Evolutionary conservation across 495 filamentous ascomycete species (phyloP).

Genomic region (Penicillium longicatenatum): DNA sequence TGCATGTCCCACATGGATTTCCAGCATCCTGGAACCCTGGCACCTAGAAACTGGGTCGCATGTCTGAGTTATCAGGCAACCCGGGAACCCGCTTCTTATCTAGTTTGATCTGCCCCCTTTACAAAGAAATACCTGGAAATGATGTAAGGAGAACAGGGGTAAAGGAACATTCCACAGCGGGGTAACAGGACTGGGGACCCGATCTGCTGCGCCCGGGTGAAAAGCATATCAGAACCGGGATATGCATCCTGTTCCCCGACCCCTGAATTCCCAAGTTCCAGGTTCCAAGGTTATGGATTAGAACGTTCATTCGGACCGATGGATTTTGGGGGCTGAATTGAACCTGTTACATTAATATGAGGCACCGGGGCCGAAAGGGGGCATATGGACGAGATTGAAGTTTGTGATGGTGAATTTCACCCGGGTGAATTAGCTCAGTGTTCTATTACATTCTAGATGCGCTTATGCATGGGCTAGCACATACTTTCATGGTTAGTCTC

Average conservation of each 20-base stretch:
- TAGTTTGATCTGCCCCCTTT: neutral
- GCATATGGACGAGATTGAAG: neutral
- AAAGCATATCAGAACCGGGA: neutral
- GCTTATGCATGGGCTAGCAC: neutral
- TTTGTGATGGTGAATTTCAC: slow-evolving; percentile 4
- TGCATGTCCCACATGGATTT: neutral
- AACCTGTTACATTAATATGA: neutral
- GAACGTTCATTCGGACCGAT: neutral
- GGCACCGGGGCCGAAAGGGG: neutral
- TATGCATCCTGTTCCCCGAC: neutral
- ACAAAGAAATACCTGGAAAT: neutral
- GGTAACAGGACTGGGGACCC: neutral
- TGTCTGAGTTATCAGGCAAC: neutral
- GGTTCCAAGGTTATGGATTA: neutral
- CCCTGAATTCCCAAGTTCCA: neutral
- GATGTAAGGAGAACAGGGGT: slow-evolving; percentile 1
- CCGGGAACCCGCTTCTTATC: neutral
- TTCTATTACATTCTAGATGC: slow-evolving; percentile 11
- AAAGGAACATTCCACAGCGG: slow-evolving; percentile 3
- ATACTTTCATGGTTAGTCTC: neutral
- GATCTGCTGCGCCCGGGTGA: slow-evolving; percentile 2
- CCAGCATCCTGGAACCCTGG: neutral
- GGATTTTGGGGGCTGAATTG: neutral
- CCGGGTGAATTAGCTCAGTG: slow-evolving; percentile 12
- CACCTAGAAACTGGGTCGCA: neutral